Base-by-base conservation (phyloP, 2,329 filamentous ascomycete species). In the Fusarium cyanostomum region DNA sequence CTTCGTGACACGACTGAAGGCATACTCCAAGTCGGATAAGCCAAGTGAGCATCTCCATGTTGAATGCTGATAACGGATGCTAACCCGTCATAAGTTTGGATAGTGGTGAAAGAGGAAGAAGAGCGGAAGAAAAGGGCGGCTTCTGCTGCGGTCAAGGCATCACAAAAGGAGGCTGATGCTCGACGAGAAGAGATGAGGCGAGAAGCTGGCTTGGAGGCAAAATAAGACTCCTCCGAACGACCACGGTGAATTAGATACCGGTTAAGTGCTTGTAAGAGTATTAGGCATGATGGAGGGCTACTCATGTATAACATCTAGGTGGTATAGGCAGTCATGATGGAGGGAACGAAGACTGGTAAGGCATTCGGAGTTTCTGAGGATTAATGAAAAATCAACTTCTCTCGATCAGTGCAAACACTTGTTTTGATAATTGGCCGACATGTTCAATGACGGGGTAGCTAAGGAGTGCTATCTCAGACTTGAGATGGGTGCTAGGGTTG, bases 1-100 rank as follows among this genome's bases (percentile, higher is more conserved):
- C 53, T 98, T 97, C 72, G 91, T 97, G 26, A 84, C 74, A 44
- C 88, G 89, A 70, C 78, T 99, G 74, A 97, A 96, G 82, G 87
- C 94, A 70, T 92, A 94, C 75, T 91, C 92, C 24, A 96, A 94
- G 80, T 95, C 90, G 12, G 90, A 96, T 73, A 97, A 94, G 80
- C 92, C 92, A 38, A 96, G 93, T 96, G 83, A 60, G 89, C 80
- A 45, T 27, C 16, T 42, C 13, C 3, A 11, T 8, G 13, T 30
- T 13, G 24, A 12, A n/a, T 30, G 13, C 13, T 7, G 12, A 30
- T 12, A n/a, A 7, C 13, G 38, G 41, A 34, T 26, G 35, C 68
- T 71, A 30, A 72, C 43, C 16, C 8, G 10, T 4, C 49, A 30
- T 50, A 42, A 85, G 83, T 85, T 58, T 85, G 81, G 82, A 70